Conservation (phyloP, 2,329 filamentous ascomycete genomes). For the Tolypocladium inflatum region DNA sequence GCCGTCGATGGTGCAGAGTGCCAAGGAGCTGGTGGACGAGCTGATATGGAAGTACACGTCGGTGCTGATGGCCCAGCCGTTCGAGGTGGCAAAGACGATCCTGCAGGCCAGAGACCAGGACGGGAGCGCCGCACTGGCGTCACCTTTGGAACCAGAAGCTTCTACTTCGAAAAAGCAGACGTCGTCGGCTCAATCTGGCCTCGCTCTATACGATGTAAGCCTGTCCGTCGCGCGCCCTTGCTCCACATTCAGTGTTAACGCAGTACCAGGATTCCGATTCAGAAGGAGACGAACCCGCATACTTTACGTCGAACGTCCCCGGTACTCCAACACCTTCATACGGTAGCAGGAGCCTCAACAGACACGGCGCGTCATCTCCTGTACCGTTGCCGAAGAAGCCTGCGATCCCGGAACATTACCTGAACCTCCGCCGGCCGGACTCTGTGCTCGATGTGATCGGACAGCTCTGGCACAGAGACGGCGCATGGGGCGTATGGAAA, state of each 20-base stretch:
- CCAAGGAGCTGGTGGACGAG: constrained; percentile 71
- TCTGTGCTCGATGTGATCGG: constrained; percentile 80
- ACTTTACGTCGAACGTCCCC: constrained; percentile 63
- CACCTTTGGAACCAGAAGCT: constrained; percentile 13
- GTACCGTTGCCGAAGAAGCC: constrained; percentile 22
- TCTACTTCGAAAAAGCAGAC: constrained; percentile 15
- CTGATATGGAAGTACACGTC: constrained; percentile 87
- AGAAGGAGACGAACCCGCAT: constrained; percentile 69
- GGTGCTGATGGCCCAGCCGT: constrained; percentile 84
- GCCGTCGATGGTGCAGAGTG: constrained; percentile 63
- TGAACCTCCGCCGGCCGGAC: constrained; percentile 64
- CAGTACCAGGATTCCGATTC: constrained; percentile 49
- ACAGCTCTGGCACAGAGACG: constrained; percentile 82
- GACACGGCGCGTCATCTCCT: constrained; percentile 20
- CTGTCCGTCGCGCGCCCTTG: background rate
- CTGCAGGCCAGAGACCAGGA: constrained; percentile 64
- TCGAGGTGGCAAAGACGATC: constrained; percentile 92
- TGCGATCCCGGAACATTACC: constrained; percentile 40
- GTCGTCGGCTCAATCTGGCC: constrained; percentile 22
- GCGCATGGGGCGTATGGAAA: constrained; percentile 90
- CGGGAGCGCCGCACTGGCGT: constrained; percentile 25
- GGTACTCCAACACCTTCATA: constrained; percentile 42
- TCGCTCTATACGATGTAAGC: constrained; percentile 24
- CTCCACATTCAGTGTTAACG: background rate
- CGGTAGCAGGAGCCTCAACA: constrained; percentile 18